These are phyloP conservation scores for Pulveroboletus sp. DNA, from an alignment of 768 basidiomycete species.

Conservation along the genomic window DNA sequence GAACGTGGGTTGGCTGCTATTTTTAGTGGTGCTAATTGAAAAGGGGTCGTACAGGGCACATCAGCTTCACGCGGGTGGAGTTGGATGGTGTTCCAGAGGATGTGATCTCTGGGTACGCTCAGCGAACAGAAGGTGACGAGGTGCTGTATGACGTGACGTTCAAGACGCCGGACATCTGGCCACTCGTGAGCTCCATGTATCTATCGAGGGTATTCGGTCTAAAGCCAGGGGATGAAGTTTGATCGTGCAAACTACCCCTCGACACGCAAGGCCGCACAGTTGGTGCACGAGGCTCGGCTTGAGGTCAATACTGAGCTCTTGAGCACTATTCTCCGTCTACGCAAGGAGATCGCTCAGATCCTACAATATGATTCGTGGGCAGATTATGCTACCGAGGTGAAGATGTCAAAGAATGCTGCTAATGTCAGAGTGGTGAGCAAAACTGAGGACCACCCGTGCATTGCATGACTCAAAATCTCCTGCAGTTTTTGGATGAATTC, in stretches of 20 bases:
- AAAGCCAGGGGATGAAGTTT: slow-evolving; percentile 41
- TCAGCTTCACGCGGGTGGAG: slow-evolving; percentile 66
- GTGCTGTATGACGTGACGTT: slow-evolving; percentile 68
- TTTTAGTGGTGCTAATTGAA: neutral
- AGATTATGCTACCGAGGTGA: slow-evolving; percentile 75
- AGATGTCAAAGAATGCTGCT: slow-evolving; percentile 71
- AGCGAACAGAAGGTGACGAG: slow-evolving; percentile 51
- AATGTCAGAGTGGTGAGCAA: slow-evolving; percentile 48
- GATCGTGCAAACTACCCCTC: slow-evolving; percentile 67
- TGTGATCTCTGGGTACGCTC: slow-evolving; percentile 69
- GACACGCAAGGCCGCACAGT: slow-evolving; percentile 61
- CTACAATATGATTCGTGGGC: slow-evolving; percentile 78
- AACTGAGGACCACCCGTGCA: neutral
- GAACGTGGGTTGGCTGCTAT: slow-evolving; percentile 41
- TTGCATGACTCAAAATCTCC: neutral
- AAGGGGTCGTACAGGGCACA: slow-evolving; percentile 40
- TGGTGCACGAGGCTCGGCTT: slow-evolving; percentile 63
- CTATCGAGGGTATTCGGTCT: neutral
- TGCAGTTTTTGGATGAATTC: slow-evolving; percentile 71
- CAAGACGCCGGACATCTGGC: slow-evolving; percentile 80
- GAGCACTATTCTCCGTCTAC: slow-evolving; percentile 59
- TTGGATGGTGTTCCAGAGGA: slow-evolving; percentile 77
- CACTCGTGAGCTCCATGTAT: slow-evolving; percentile 45
- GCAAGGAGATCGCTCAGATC: slow-evolving; percentile 60
- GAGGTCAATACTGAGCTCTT: slow-evolving; percentile 66